Evolutionary conservation across 2,329 filamentous ascomycete genomes (phyloP), one percentile per base, ranked within the genome.

Genomic region (Aspergillus quadricinctus): DNA sequence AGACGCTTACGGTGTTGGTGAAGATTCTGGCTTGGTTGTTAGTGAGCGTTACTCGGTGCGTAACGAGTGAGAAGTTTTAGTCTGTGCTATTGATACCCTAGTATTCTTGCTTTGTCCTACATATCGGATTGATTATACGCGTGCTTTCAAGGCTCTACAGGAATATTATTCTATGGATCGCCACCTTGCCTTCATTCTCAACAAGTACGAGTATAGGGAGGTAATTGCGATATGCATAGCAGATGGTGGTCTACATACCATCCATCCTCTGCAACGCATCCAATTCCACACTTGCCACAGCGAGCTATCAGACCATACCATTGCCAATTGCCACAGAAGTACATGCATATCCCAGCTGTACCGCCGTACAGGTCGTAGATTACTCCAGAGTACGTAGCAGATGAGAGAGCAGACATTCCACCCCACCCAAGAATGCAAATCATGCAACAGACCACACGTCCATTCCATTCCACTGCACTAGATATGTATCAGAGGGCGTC

Each of bases 11-110:
- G 0, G 58, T 70, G 28, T 49, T 70, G 21, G 74, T 77, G 6
- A 77, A 75, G 55, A 61, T 75, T 8, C 46, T 78, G 23, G 72
- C 72, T 19, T 78, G 75, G 75, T 10, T 75, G 37, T 55, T 79
- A 62, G 72, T 78, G 6, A 65, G 61, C 53, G 50, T 70, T 23
- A 75, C 73, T 8, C 67, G 73, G 31, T 75, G 72, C 54, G 60
- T 75, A 43, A 77, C 74, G 3, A 75, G 75, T 56, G 71, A 76
- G 64, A 75, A 74, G 61, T 72, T 74, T 59, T 78, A 57, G 27
- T 14, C n/a, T 45, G 23, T 45, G 19, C 17, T 19, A 9, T 46
- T 46, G 19, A 23, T 46, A 23, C 21, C 21, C 43, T 45, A 23
- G n/a, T 45, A 14, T 8, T 4, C 8, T 23, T 23, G 41, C 23